Evolutionary conservation across 345 rosid species (phyloP), one percentile per base, ranked within the genome.

Genomic region (Aurinia saxatilis): DNA sequence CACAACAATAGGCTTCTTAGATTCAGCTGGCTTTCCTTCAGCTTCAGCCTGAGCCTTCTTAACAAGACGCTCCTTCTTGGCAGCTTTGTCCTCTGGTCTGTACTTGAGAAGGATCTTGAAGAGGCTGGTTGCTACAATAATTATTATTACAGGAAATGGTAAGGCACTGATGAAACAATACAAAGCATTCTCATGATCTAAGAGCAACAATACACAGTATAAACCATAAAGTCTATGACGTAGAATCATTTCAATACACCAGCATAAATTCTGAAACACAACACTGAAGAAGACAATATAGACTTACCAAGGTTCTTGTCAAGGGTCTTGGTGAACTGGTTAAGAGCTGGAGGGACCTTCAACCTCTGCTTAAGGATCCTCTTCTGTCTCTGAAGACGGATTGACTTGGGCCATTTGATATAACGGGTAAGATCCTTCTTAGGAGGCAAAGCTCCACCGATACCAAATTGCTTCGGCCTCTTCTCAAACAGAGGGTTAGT

Each of bases 321-420:
- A 9, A 88, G 87, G 14, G 98, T 81, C 79, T 91, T 91, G 50
- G 96, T 91, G 75, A 88, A 91, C 71, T 88, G 96, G 64, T 86
- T 88, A 49, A 88, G 68, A 16, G 96, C 81, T 1, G 96, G 96
- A 2, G 98, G 95, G 35, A 91, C 95, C 88, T 91, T 91, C 76
- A 91, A 71, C 51, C 98, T 77, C 69, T 81, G 90, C 78, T 73
- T 87, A 25, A 91, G 78, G 46, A 91, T 82, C 71, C 96, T 84
- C 69, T 78, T 88, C 71, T 86, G 82, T 79, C 96, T 85, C 57
- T 88, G 95, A 52, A 85, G 85, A 7, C 82, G 79, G 67, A 86
- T 86, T 2, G 77, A 55, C 53, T 88, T 82, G 0, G 98, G 95
- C 81, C 83, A 87, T 76, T 83, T 88, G 40, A 91, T 85, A 18